Base-by-base conservation (phyloP, 139 green algal genomes). In the Eudorina sp. region DNA sequence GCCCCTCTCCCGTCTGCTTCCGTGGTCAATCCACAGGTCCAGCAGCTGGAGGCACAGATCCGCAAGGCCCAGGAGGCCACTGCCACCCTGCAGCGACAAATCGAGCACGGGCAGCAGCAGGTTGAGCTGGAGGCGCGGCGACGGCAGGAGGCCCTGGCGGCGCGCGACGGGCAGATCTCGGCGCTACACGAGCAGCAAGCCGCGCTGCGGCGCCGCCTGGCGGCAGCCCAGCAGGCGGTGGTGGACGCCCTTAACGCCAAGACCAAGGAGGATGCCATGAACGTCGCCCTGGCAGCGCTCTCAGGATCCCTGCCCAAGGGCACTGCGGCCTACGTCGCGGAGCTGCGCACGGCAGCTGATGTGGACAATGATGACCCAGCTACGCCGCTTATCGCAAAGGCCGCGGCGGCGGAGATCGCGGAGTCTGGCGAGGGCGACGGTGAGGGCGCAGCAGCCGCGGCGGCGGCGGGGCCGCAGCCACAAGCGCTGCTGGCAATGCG, bases 261-360 rank as follows among this genome's bases (percentile, higher is more conserved):
- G 23, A 92, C 74, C 34, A 90, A 90, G 53, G 51, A 90, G 34
- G 89, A 92, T 66, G 77, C 75, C 1, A 34, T 92, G 9, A 45
- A 60, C 16, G 84, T 90, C 27, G 79, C 72, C 3, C 11, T 89
- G 8, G 19, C 38, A 0, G 89, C 84, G 14, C 38, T 90, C 3
- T n/a, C 79, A 19, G 51, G 27, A 7, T 51, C 80, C 4, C 43
- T 92, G 73, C 85, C 90, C 7, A 43, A 36, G 14, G 89, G 89
- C 72, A 74, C 55, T 6, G 34, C 70, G 16, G 79, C 89, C 13
- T 92, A 92, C 45, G 60, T 90, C 0, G 85, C 85, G 13, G 84
- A 92, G 85, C 76, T 92, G 36, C 85, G 60, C 4, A 89, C 89
- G 0, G 85, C 85, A 25, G 75, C 55, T 1, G 85, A 85, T 43